Evolutionary conservation across 177 flowering plant genomes (phyloP).

Genomic region (Vitis hybrid): DNA sequence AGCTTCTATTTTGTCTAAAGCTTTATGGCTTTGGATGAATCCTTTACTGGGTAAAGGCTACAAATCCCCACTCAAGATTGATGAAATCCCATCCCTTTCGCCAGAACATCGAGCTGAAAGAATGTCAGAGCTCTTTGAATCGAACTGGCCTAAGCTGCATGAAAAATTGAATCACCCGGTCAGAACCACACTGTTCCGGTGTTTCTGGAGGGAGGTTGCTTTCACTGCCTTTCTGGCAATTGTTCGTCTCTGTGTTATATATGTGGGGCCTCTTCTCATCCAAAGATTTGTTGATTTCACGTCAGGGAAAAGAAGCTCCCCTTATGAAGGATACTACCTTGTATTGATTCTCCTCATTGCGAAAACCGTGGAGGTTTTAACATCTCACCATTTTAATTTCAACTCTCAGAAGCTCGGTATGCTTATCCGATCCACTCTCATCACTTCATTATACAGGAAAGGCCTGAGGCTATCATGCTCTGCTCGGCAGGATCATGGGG

Average conservation of each 20-base stretch:
- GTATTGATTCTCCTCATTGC: conserved; percentile 63
- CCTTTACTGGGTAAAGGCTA: conserved; percentile 78
- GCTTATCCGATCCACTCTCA: conserved; percentile 73
- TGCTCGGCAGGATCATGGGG: conserved; percentile 80
- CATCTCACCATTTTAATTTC: conserved; percentile 82
- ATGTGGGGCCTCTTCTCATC: conserved; percentile 82
- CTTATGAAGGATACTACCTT: conserved; percentile 83
- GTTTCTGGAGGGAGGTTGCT: conserved; percentile 79
- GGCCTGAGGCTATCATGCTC: conserved; percentile 80
- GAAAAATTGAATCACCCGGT: conserved; percentile 73
- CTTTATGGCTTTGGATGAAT: conserved; percentile 86
- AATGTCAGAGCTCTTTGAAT: conserved; percentile 57
- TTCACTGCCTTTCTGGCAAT: conserved; percentile 76
- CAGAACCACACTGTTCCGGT: conserved; percentile 58
- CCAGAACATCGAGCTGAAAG: conserved; percentile 72
- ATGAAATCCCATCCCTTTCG: conserved; percentile 72
- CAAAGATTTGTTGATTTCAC: conserved; percentile 77
- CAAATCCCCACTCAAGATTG: conserved; percentile 56
- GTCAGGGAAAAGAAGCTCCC: conserved; percentile 62
- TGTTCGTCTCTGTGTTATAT: conserved; percentile 69
- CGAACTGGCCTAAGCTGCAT: conserved; percentile 68
- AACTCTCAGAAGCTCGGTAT: conserved; percentile 80
- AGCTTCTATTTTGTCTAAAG: conserved; percentile 66
- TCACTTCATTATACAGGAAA: conserved; percentile 77
- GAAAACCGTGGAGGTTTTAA: conserved; percentile 69